A percentile compares a stretch with the other conserved stretches of the same genome.
These are phyloP conservation scores for Parietaria judaica DNA, from an alignment of 306 rosid genomes.

Conservation along the genomic window DNA sequence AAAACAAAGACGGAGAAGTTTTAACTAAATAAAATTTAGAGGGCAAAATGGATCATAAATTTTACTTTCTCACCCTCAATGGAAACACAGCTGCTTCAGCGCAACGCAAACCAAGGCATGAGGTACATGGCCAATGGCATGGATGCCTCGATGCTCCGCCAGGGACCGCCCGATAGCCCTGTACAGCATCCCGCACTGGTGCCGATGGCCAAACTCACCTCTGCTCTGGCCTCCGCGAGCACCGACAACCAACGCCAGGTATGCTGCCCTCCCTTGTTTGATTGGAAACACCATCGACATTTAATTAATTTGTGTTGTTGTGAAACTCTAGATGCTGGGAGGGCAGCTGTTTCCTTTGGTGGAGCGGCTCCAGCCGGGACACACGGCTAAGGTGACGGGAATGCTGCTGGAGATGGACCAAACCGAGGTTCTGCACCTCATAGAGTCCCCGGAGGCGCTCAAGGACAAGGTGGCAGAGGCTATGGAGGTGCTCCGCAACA, in stretches of 20 bases:
- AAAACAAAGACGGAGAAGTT: too few species aligned
- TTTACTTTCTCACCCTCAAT: not conserved
- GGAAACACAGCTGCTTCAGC: slow-evolving; percentile 39
- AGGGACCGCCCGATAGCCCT: slow-evolving; percentile 35
- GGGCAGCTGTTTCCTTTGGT: slow-evolving; percentile 86
- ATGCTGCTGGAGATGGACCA: slow-evolving; percentile 95
- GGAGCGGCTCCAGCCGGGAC: slow-evolving; percentile 44
- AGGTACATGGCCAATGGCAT: slow-evolving; percentile 58
- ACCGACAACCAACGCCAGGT: slow-evolving; percentile 72
- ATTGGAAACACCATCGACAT: not conserved
- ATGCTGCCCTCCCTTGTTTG: slow-evolving; percentile 10
- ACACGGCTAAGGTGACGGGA: slow-evolving; percentile 77
- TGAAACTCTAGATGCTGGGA: slow-evolving; percentile 64
- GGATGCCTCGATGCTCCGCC: slow-evolving; percentile 44
- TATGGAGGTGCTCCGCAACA: slow-evolving; percentile 64
- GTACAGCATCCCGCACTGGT: slow-evolving; percentile 34
- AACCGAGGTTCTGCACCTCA: slow-evolving; percentile 87
- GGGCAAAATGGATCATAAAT: too few species aligned
- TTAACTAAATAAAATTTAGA: too few species aligned
- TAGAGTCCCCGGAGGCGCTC: slow-evolving; percentile 78
- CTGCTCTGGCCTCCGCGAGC: slow-evolving; percentile 74
- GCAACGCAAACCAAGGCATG: slow-evolving; percentile 58
- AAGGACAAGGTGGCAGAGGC: slow-evolving; percentile 83
- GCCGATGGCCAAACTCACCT: slow-evolving; percentile 60
- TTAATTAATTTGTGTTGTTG: not conserved